phyloP scores from a whole-genome alignment of 140 eudicot genomes.

The Senecio squalidus region DNA sequence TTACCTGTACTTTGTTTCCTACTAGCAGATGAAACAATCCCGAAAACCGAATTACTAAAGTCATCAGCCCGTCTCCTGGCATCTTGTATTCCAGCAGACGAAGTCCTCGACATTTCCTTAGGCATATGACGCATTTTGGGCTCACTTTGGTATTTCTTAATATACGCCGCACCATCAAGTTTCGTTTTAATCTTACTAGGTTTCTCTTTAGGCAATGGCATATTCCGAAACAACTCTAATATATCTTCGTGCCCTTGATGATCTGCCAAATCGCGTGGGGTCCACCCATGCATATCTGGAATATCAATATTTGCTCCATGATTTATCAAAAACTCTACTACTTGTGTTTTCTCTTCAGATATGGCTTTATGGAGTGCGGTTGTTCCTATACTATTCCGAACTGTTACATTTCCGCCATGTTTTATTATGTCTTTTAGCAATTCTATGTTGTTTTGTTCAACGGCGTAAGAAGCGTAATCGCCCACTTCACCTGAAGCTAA shows the following conservation, averaged over 20 bases:
- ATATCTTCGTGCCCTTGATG: conserved; percentile 66
- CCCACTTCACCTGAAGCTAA: conserved; percentile 56
- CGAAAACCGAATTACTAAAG: conserved; percentile 59
- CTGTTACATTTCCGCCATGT: conserved; percentile 54
- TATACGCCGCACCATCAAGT: conserved; percentile 32
- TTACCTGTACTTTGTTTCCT: conserved; percentile 39
- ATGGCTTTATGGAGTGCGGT: conserved; percentile 75
- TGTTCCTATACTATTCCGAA: conserved; percentile 34
- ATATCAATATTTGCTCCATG: conserved; percentile 56
- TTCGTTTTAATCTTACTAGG: conserved; percentile 13
- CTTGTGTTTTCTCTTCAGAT: conserved; percentile 39
- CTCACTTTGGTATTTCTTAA: conserved; percentile 61
- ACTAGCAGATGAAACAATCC: conserved; percentile 51
- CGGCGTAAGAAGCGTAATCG: conserved; percentile 54
- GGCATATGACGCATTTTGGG: conserved; percentile 30
- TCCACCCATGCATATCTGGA: conserved; percentile 74
- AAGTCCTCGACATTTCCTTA: conserved; percentile 14
- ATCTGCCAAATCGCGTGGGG: conserved; percentile 62
- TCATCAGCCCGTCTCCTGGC: conserved; percentile 28
- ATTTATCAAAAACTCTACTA: conserved; percentile 50
- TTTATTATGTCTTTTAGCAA: conserved; percentile 48
- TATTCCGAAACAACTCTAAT: conserved; percentile 28
- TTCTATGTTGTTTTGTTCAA: conserved; percentile 48
- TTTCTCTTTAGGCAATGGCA: conserved; percentile 23
- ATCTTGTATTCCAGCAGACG: conserved; percentile 12